Base-by-base conservation (phyloP, 2,329 filamentous ascomycete genomes). In the Ascochyta lentis region DNA sequence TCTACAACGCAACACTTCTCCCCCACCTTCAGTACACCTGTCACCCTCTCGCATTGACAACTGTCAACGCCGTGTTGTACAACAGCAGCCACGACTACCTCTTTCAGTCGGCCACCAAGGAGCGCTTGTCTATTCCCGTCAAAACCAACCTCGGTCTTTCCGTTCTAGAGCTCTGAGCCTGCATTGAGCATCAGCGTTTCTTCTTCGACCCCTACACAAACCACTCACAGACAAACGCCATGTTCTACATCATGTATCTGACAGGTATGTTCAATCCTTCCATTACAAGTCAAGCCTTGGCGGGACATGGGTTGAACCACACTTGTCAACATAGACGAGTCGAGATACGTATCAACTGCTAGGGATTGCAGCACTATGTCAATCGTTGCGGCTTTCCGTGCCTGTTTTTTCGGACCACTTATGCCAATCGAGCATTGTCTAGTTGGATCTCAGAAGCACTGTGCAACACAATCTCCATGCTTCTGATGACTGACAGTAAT, bases 181-280 rank as follows among this genome's bases (percentile, higher is more conserved):
- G 63, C 66, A 67, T 65, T 60, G 43, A 65, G 59, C 60, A 51
- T 60, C 56, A 56, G 51, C 56, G 55, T 58, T 61, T 61, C 44
- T 41, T 38, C 65, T 70, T 66, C 22, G 54, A 58, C 60, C 66
- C 61, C 59, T 66, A 62, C 54, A 67, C 61, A 39, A 31, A 38
- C 47, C 51, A 33, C 46, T 53, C 43, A 43, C 39, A 38, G 33
- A 42, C 41, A 52, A 54, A 48, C 59, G 72, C 58, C 60, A 78
- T 78, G 76, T 77, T 77, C 66, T 77, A 78, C 67, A 73, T 77
- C 59, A 77, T 77, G 74, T 78, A 78, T 66, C 71, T 78, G 56
- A 77, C 74, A 71, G 74, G 76, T 77, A 75, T 60, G 75, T 64
- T 24, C 35, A 22, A 33, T 46, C 19, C 23, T 40, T 43, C 16